Base-by-base conservation (phyloP, 768 basidiomycete genomes). In the Krasilnikovozyma curviuscula region DNA sequence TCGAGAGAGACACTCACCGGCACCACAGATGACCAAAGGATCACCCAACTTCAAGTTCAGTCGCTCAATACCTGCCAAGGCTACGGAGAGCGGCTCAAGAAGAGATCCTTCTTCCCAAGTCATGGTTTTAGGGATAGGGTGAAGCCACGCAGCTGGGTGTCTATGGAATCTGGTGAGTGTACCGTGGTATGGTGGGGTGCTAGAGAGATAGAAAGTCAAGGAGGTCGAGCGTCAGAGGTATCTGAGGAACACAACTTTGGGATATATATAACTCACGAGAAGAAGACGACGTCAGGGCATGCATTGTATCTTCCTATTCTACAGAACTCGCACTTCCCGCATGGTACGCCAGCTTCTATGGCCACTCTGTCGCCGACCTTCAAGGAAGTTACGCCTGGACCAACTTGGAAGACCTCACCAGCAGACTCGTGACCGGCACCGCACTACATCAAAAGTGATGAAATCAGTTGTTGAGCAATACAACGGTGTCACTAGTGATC, bases 211-310 rank as follows among this genome's bases (percentile, higher is more conserved):
- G 23, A 23, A 19, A 19, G 38, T 3, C 21, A 40, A 40, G n/a
- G 28, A 23, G 23, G 24, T 19, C 54, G 50, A 67, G 25, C 65
- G 57, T 10, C 63, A 63, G 14, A 66, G 49, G 27, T 61, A 61
- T 24, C 65, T 67, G 52, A 66, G 66, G 55, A 63, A 66, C n/a
- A 65, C 66, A 3, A 66, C 65, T 1, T 64, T 66, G n/a, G n/a
- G n/a, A n/a, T n/a, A n/a, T n/a, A n/a, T n/a, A n/a, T n/a, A n/a
- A n/a, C n/a, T n/a, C n/a, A n/a, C 16, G 63, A 64, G 57, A 65
- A 66, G 61, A 66, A 67, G 32, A 66, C 63, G 31, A 67, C 67
- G 34, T 59, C 53, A 1, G 59, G 60, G 53, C 67, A 69, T 33
- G 63, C 66, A 46, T 69, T 69, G 55, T 69, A 69, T 25, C 64